Evolutionary conservation across 805 yeast species (phyloP), one percentile per base, ranked within the genome.

Genomic region (Candida orba): DNA sequence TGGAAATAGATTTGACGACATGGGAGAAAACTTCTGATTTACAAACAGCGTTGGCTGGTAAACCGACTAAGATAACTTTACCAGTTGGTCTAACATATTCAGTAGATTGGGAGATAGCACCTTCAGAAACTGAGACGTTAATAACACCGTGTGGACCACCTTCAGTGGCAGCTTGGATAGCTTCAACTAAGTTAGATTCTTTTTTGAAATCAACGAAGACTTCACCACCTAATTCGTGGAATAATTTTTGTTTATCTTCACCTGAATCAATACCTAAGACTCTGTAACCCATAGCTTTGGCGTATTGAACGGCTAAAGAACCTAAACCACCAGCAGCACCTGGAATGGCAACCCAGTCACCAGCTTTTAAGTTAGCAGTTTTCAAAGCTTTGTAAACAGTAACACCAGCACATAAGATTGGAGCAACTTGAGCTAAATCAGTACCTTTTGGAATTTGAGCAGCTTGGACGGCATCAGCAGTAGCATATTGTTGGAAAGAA

Each of bases 311-410:
- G 45, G 88, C 89, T 52, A 83, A 68, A 39, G 87, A 74, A 62
- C 90, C 91, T 64, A 83, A 73, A 61, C 91, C 90, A 64, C 90
- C 90, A 62, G 79, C 86, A 51, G 88, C 89, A 70, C 91, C 90
- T 42, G 87, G 78, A 50, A 83, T 70, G 51, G 79, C 78, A 52
- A 81, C 84, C 82, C 84, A 83, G 62, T 83, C 78, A 59, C 91
- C 90, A 34, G 89, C 72, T 46, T 54, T 52, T 51, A 75, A 62
- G 51, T 69, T 24, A 42, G 84, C 81, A 42, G 79, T 71, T 67
- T 79, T 79, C 58, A 79, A 68, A 20, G 83, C 84, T 68, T 79
- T 78, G 77, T 78, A 79, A 42, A 76, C 84, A 42, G 85, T 79
- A 56, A 79, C 72, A 55, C 59, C 59, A 36, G 59, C 59, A 55